Evolutionary conservation across 352 stramenopile genomes (phyloP).

Genomic region (Peronosclerospora sorghi): DNA sequence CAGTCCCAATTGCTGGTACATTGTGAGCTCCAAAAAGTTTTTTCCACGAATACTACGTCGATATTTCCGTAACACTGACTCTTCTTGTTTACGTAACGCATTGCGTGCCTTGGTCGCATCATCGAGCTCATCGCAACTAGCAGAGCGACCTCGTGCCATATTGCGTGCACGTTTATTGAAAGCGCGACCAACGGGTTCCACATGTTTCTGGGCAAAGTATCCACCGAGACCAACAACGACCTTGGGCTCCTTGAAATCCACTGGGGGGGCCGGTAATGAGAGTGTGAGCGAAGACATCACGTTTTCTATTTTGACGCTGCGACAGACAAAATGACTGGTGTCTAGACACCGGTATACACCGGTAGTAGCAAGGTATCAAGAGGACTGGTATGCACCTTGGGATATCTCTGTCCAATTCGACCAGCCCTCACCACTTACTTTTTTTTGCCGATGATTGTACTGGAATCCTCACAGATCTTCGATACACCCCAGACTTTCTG

Average conservation of each 20-base stretch:
- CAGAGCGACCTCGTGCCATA: conserved; percentile 56
- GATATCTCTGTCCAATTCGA: no score
- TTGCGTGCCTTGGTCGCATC: conserved; percentile 49
- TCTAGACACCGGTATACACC: no score
- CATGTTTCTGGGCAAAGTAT: conserved; percentile 66
- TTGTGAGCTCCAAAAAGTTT: conserved; percentile 73
- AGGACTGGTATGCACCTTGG: no score
- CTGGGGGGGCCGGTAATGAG: conserved; percentile 47
- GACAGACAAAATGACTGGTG: no score
- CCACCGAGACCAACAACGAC: conserved; percentile 48
- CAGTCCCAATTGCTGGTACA: conserved; percentile 80
- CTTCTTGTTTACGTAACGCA: conserved; percentile 55
- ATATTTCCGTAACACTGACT: conserved; percentile 64
- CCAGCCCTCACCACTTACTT: no score
- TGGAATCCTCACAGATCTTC: no score
- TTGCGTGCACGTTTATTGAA: conserved; percentile 72
- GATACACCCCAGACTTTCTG: no score
- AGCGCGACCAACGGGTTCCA: conserved; percentile 59
- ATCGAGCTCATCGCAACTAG: conserved; percentile 65
- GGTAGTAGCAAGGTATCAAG: no score
- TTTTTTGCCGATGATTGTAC: no score
- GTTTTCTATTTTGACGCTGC: no score
- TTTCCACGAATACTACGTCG: conserved; percentile 70
- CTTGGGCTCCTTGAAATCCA: conserved; percentile 40
- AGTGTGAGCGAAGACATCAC: conserved; percentile 42